Conservation (phyloP, 1,139 yeast genomes). For the Kurtzmaniella quercitrusa region DNA sequence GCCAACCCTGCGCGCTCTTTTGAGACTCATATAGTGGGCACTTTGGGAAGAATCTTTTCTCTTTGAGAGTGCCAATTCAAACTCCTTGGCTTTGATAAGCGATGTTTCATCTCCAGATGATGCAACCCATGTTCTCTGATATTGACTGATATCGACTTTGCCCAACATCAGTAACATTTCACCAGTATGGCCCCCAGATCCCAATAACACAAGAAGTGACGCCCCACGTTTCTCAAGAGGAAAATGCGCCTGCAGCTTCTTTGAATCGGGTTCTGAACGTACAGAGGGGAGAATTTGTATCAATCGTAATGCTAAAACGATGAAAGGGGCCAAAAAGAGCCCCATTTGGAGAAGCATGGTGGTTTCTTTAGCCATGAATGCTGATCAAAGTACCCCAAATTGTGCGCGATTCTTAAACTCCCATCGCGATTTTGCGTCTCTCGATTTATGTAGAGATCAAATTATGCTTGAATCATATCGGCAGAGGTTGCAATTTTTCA, state of each 20-base stretch:
- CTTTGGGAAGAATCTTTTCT: conserved; percentile 12
- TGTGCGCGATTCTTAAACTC: too few species aligned
- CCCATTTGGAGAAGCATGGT: conserved; percentile 19
- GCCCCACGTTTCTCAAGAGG: conserved; percentile 24
- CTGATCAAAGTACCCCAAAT: too few species aligned
- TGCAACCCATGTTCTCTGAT: conserved; percentile 42
- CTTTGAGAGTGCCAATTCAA: conserved; percentile 24
- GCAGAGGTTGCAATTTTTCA: too few species aligned
- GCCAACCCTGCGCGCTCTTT: conserved; percentile 77
- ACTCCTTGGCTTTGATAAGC: conserved; percentile 41
- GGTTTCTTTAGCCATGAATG: conserved; percentile 25
- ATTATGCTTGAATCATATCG: too few species aligned
- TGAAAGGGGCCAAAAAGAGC: conserved; percentile 21
- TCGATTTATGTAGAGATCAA: too few species aligned
- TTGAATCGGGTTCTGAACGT: background rate
- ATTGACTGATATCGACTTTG: conserved; percentile 22
- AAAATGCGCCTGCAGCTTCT: conserved; percentile 14
- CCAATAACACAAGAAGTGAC: conserved; percentile 54
- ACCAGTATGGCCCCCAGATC: conserved; percentile 94
- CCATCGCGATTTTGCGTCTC: too few species aligned
- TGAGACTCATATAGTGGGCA: conserved; percentile 37
- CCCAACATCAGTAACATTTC: conserved; percentile 75
- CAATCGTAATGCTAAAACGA: conserved; percentile 22
- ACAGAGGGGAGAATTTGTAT: conserved; percentile 10
- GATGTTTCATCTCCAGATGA: conserved; percentile 63